Evolutionary conservation across 495 filamentous ascomycete species (phyloP), one percentile per base, ranked within the genome.

Genomic region (Bryoglossum gracile): DNA sequence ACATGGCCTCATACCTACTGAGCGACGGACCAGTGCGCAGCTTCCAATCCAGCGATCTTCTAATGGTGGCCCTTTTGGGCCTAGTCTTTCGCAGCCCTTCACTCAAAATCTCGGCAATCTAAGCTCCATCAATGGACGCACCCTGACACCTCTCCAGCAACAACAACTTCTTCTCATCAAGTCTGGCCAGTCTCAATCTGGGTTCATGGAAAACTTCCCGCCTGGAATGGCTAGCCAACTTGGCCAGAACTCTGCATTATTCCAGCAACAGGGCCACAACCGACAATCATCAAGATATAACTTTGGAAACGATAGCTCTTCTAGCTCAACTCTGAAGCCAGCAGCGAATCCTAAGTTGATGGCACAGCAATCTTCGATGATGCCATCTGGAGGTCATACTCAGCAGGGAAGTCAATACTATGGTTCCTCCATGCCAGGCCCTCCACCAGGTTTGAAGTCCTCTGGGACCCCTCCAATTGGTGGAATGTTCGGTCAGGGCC

Each of bases 391-490:
- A 18, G 53, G 32, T 23, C 57, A 56, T 37, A 25, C 38, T 30
- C 58, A 60, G 35, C 70, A 70, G 8, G 73, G 71, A 50, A 72
- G 66, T 53, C 82, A 81, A 55, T 82, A 79, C 58, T 87, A 81
- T 59, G 71, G 74, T 37, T 71, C 69, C 10, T 76, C 79, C 13
- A 86, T 95, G 45, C 87, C 92, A 59, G 89, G 90, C 3, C 92
- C 92, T 13, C 94, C 94, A 40, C 94, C 94, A 2, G 94, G 94
- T 2, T 75, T 99, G 44, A 97, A 99, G 69, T 89, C 89, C 3
- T 86, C 88, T 1, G 89, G 89, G 24, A 95, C 89, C 9, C 91
- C 92, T 40, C 92, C 92, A 4, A 84, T 86, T 50, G 82, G 81
- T 50, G 82, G 81, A 37, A 86, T 86, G 75, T 88, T 86, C 55